Conservation (phyloP, 306 rosid species). For the Astragalus membranaceus region DNA sequence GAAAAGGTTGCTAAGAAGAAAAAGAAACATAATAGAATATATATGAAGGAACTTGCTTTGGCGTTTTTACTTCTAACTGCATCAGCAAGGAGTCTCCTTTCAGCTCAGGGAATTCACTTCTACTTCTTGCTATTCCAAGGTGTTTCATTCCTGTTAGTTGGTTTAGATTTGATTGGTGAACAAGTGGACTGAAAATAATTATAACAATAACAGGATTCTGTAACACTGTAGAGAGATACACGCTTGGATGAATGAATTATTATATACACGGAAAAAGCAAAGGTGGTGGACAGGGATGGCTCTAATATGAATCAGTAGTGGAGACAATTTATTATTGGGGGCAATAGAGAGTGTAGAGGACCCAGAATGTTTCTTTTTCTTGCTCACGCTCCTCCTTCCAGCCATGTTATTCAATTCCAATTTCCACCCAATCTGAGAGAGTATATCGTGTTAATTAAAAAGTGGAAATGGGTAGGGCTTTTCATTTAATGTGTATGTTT, state of each 20-base stretch:
- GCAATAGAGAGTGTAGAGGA: not conserved
- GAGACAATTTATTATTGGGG: not conserved
- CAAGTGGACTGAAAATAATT: conserved; percentile 46
- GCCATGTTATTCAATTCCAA: conserved; percentile 10
- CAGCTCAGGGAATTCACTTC: conserved; percentile 98
- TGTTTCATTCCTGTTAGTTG: conserved; percentile 80
- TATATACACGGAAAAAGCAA: conserved; percentile 14
- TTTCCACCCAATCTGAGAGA: not conserved
- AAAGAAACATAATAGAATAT: conserved; percentile 74
- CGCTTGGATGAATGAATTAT: not conserved
- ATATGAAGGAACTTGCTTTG: conserved; percentile 78
- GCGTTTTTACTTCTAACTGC: conserved; percentile 91
- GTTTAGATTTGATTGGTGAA: conserved; percentile 89
- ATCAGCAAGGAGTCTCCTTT: conserved; percentile 79
- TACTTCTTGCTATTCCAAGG: conserved; percentile 97
- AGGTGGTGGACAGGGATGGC: not conserved
- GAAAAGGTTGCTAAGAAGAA: conserved; percentile 38
- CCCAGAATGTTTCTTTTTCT: conserved; percentile 14
- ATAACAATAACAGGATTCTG: conserved; percentile 9
- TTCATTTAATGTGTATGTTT: conserved; percentile 30
- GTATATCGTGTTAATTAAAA: conserved; percentile 12
- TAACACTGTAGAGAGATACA: conserved; percentile 4
- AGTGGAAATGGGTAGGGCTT: conserved; percentile 10
- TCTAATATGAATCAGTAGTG: conserved; percentile 1
- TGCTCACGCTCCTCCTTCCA: conserved; percentile 20